A percentile compares a stretch with the other conserved stretches of the same genome.
These are phyloP conservation scores for Schwanniomyces yamadae DNA, from an alignment of 805 yeast genomes.

Conservation along the genomic window DNA sequence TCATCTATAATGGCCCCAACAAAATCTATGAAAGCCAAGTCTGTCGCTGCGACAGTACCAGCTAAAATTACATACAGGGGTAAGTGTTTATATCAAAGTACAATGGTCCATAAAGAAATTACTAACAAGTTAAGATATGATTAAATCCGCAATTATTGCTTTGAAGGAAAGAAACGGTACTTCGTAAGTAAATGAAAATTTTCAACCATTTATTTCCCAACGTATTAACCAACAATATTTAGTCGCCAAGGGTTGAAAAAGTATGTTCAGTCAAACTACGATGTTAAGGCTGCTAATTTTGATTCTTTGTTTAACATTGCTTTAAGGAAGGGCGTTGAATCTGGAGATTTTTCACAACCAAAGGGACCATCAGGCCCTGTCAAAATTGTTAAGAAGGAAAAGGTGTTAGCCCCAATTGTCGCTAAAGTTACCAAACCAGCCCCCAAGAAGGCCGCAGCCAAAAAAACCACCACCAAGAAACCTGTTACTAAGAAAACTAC, in stretches of 20 bases:
- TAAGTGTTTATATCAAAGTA: slow-evolving; percentile 21
- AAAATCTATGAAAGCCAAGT: slow-evolving; percentile 17
- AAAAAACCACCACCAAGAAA: slow-evolving; percentile 14
- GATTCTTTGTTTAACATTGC: slow-evolving; percentile 77
- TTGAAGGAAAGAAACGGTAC: slow-evolving; percentile 82
- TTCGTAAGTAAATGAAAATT: slow-evolving; percentile 41
- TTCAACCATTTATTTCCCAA: not conserved
- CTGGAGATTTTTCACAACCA: slow-evolving; percentile 79
- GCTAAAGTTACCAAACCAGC: slow-evolving; percentile 27
- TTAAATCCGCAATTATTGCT: slow-evolving; percentile 63
- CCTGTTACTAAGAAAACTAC: slow-evolving; percentile 18
- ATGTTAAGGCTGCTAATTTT: slow-evolving; percentile 60
- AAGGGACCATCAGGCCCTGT: slow-evolving; percentile 90
- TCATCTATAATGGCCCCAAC: slow-evolving; percentile 34
- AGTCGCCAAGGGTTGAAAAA: slow-evolving; percentile 88
- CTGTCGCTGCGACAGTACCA: slow-evolving; percentile 20
- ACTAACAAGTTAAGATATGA: slow-evolving; percentile 46
- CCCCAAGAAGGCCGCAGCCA: slow-evolving; percentile 18
- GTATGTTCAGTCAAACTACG: slow-evolving; percentile 64
- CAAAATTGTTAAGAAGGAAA: slow-evolving; percentile 54
- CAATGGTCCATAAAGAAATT: not conserved
- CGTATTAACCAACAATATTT: slow-evolving; percentile 13
- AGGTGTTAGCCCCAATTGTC: slow-evolving; percentile 23
- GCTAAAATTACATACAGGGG: slow-evolving; percentile 48
- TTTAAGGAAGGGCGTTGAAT: slow-evolving; percentile 73